phyloP scores from a whole-genome alignment of 345 rosid genomes.

The Gossypium herbaceum region DNA sequence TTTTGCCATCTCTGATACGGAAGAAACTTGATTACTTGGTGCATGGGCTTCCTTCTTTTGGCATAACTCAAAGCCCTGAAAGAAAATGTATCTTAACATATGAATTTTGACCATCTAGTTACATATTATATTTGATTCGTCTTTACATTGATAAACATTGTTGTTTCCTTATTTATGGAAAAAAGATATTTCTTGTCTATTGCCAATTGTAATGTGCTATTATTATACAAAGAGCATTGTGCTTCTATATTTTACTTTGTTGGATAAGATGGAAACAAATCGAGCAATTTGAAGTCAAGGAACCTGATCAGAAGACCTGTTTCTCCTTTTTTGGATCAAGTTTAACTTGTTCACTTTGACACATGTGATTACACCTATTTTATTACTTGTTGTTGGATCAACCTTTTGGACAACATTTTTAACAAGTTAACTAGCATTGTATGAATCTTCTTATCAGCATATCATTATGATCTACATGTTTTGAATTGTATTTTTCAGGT shows the following conservation, averaged over 20 bases:
- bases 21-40: neutral
- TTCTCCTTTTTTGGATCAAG: neutral
- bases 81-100: no score
- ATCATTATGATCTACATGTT: no score
- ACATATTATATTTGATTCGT: no score
- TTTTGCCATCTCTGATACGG: neutral
- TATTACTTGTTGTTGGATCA: neutral
- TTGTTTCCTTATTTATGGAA: neutral
- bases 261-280: neutral
- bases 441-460: neutral
- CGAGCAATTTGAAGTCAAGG: neutral
- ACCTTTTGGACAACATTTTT: neutral
- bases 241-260: neutral
- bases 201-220: neutral
- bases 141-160: no score
- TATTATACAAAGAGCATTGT: neutral
- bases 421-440: neutral
- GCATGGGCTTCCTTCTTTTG: neutral
- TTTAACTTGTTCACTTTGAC: neutral
- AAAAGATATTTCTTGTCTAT: no score
- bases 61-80: neutral
- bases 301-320: neutral
- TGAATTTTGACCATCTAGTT: neutral
- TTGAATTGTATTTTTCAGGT: no score
- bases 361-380: neutral